A percentile compares a stretch with the other conserved stretches of the same genome.
Evolutionary conservation across 169 alveolate genomes (phyloP).

Genomic region (Eimeria brunetti): DNA sequence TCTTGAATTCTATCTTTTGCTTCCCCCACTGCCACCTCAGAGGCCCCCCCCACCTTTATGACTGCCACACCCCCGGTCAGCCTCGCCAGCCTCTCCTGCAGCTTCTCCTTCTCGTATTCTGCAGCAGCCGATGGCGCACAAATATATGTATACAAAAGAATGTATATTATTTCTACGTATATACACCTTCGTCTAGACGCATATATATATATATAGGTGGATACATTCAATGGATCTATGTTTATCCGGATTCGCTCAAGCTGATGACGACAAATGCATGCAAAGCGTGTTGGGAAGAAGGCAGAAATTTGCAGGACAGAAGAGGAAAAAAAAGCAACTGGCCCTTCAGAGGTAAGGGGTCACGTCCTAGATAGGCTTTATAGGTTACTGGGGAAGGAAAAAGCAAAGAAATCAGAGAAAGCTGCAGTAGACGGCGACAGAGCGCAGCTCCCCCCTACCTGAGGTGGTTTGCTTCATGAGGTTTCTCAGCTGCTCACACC

Average conservation of each 20-base stretch:
- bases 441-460: conserved; percentile 91
- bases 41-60: conserved; percentile 88
- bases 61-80: conserved; percentile 99
- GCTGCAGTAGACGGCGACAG: neutral
- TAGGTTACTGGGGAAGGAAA: neutral
- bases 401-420: neutral
- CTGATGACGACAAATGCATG: neutral
- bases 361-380: neutral
- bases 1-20: conserved; percentile 99
- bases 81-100: conserved; percentile 98
- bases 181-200: conserved; percentile 83
- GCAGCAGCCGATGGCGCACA: conserved; percentile 79
- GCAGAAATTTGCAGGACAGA: neutral
- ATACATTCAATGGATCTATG: neutral
- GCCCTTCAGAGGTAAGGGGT: neutral
- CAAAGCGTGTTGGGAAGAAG: neutral
- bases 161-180: too few species aligned
- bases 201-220: neutral
- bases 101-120: conserved; percentile 92
- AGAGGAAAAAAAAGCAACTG: neutral
- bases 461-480: conserved; percentile 92
- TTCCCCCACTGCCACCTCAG: conserved; percentile 95
- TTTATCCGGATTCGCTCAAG: neutral
- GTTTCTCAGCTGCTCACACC: conserved; percentile 95
- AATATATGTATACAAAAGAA: conserved; percentile 87